Percentiles rank a stretch among this genome's conserved stretches.
phyloP scores from a whole-genome alignment of 257 asterid genomes.

The Rauvolfia tetraphylla region DNA sequence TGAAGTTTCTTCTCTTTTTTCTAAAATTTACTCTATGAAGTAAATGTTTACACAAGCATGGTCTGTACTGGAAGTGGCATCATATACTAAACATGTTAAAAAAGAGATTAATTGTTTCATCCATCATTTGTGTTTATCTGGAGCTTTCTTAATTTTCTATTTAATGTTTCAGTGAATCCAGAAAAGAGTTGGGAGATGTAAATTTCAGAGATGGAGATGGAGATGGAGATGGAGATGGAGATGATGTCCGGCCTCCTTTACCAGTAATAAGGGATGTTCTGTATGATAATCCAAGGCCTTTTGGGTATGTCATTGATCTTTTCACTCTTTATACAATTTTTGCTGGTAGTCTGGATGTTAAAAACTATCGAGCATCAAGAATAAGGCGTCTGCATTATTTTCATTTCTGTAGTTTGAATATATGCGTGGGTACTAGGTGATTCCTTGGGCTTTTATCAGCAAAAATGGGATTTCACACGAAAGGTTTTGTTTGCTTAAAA shows the following conservation, averaged over 20 bases:
- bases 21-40: not conserved
- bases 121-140: conserved; percentile 3
- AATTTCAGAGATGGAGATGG: conserved; percentile 37
- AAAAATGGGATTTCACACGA: not conserved
- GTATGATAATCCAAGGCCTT: conserved; percentile 57
- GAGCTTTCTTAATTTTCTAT: not conserved
- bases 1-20: conserved; percentile 9
- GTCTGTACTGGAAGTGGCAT: not conserved
- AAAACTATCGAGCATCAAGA: not conserved
- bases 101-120: not conserved
- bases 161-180: conserved; percentile 40
- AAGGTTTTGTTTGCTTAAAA: not conserved
- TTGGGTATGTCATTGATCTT: conserved; percentile 52
- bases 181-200: conserved; percentile 39
- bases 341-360: not conserved
- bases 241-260: conserved; percentile 81
- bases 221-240: no score
- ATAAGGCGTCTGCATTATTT: not conserved
- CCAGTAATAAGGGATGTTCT: conserved; percentile 95
- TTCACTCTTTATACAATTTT: not conserved
- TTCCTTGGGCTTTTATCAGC: not conserved
- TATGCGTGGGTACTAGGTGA: not conserved
- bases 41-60: not conserved
- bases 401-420: not conserved
- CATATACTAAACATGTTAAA: not conserved